Evolutionary conservation across 208 protist genomes (phyloP), one percentile per base, ranked within the genome.

Genomic region (Strigomonas culicis): DNA sequence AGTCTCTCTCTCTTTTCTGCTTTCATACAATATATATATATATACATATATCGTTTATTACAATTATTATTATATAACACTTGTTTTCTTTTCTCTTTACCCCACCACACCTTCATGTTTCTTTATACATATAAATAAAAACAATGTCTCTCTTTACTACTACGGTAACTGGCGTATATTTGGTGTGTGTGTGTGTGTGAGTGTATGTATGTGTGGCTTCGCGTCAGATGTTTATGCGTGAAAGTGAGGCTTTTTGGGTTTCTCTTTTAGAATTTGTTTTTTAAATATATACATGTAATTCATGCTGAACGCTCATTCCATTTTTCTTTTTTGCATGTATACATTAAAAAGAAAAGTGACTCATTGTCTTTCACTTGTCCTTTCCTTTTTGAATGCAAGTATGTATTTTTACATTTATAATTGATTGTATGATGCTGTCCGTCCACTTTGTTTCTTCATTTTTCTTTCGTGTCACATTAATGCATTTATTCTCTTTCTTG

Each of bases 261-360:
- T 58, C 32, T 58, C 30, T 58, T 58, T n/a, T 13, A 58, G 19
- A 58, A 21, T 6, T 41, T 17, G 13, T 41, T 17, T 41, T 41
- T 13, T 41, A n/a, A 6, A 44, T 7, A 6, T 63, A 13, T 63
- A 11, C 8, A 25, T 43, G 15, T 27, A 7, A 53, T 55, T 55
- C 8, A 7, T 22, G 24, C 11, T 15, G 34, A 53, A 61, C 7
- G 13, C 8, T 49, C 52, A 10, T 69, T 69, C 22, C 57, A 25
- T 69, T 69, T 69, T 69, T 73, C 22, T 65, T 47, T 71, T 67
- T 52, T 10, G 10, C 11, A 34, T 46, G 19, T 63, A 44, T 61
- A 52, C 8, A 25, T 39, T 58, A 52, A 63, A 55, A 61, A 36
- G 19, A 66, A 59, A 63, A 44, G 13, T 68, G 30, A 21, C 7